phyloP scores from a whole-genome alignment of 2,329 filamentous ascomycete genomes.

The Parafenestella ontariensis region DNA sequence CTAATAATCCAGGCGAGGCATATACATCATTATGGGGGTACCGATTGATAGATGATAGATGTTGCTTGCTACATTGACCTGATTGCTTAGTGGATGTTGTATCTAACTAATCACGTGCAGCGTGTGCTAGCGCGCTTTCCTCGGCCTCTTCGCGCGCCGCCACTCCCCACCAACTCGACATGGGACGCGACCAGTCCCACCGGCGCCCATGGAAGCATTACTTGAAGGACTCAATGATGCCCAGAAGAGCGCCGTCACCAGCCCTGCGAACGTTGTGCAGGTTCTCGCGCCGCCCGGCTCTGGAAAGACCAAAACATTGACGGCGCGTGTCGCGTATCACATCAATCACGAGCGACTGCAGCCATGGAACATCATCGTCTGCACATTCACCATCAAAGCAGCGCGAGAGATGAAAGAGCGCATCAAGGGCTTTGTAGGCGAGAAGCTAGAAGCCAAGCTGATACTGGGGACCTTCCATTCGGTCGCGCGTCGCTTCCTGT shows the following conservation, averaged over 20 bases:
- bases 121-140: background rate
- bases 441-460: conserved; percentile 75
- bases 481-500: conserved; percentile 83
- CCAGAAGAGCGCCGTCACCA: conserved; percentile 70
- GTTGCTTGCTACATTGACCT: too few species aligned
- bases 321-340: conserved; percentile 89
- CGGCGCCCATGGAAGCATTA: conserved; percentile 58
- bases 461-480: conserved; percentile 95
- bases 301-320: conserved; percentile 95
- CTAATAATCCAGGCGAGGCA: too few species aligned
- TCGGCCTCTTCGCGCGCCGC: background rate
- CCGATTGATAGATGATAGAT: too few species aligned
- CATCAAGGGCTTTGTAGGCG: conserved; percentile 80
- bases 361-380: conserved; percentile 90
- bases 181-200: conserved; percentile 15
- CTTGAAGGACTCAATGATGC: conserved; percentile 69
- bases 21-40: too few species aligned
- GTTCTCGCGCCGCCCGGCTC: conserved; percentile 70
- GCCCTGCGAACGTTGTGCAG: conserved; percentile 65
- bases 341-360: conserved; percentile 73
- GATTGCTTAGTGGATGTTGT: too few species aligned
- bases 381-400: conserved; percentile 96
- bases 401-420: conserved; percentile 92
- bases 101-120: background rate
- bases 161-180: background rate